Evolutionary conservation across 257 asterid genomes (phyloP).

Genomic region (Petrea volubilis): DNA sequence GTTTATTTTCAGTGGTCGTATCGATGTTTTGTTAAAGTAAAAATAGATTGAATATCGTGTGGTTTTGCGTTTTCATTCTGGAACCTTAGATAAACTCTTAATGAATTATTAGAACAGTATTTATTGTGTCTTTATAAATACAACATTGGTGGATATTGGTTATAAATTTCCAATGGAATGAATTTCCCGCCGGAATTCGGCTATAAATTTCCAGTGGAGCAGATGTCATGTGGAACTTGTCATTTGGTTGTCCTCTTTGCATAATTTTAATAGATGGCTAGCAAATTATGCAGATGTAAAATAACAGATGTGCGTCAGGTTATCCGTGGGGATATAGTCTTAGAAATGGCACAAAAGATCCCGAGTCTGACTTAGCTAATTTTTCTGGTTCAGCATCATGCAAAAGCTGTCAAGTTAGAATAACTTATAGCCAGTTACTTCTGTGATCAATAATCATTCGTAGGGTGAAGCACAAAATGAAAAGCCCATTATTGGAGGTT

Average conservation of each 20-base stretch:
- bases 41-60: neutral
- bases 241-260: neutral
- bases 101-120: neutral
- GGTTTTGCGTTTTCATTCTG: neutral
- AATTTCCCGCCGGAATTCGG: neutral
- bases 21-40: neutral
- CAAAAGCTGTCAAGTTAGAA: neutral
- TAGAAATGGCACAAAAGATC: neutral
- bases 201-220: neutral
- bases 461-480: neutral
- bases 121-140: neutral
- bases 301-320: neutral
- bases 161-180: neutral
- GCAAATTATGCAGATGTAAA: neutral
- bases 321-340: neutral
- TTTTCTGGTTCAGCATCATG: neutral
- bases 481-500: neutral
- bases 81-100: neutral
- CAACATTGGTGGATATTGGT: neutral
- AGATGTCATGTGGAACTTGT: neutral
- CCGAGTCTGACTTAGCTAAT: neutral
- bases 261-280: neutral
- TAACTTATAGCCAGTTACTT: neutral
- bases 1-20: neutral
- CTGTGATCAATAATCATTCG: neutral